These are phyloP conservation scores for Colletotrichum melonis DNA, from an alignment of 2,329 filamentous ascomycete species.

Conservation along the genomic window DNA sequence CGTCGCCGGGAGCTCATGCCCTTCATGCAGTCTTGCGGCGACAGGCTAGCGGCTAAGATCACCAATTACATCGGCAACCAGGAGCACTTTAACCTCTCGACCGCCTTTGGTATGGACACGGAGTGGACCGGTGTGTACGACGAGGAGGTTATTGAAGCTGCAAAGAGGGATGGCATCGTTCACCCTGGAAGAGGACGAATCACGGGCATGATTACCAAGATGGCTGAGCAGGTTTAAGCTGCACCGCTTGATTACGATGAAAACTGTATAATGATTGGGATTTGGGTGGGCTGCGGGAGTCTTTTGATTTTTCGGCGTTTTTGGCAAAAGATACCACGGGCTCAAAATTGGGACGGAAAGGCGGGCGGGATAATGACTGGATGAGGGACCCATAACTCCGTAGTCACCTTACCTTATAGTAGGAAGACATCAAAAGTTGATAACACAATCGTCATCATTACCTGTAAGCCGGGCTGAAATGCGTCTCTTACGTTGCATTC, in stretches of 20 bases:
- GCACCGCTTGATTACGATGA: background rate
- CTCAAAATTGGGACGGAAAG: background rate
- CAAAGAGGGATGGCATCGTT: conserved; percentile 48
- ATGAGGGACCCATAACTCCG: background rate
- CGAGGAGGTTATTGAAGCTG: conserved; percentile 43
- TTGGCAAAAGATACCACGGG: conserved; percentile 18
- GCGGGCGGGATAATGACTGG: background rate
- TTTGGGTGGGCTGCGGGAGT: background rate
- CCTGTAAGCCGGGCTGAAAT: no score
- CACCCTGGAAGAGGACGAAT: conserved; percentile 53
- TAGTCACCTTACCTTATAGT: background rate
- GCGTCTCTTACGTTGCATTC: no score
- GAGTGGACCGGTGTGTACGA: conserved; percentile 52
- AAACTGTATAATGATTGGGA: background rate
- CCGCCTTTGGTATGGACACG: conserved; percentile 48
- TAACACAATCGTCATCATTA: background rate
- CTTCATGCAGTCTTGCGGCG: conserved; percentile 50
- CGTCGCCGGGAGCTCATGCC: conserved; percentile 33
- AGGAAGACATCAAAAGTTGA: background rate
- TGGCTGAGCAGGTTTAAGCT: conserved; percentile 15
- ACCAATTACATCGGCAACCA: conserved; percentile 41
- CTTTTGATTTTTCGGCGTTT: background rate
- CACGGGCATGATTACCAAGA: conserved; percentile 45
- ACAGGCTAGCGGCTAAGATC: conserved; percentile 50
- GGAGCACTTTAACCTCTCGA: conserved; percentile 45